Percentiles rank a stretch among this genome's conserved stretches.
Conservation (phyloP, 2,329 filamentous ascomycete genomes). For the Colletotrichum echinochloae region DNA sequence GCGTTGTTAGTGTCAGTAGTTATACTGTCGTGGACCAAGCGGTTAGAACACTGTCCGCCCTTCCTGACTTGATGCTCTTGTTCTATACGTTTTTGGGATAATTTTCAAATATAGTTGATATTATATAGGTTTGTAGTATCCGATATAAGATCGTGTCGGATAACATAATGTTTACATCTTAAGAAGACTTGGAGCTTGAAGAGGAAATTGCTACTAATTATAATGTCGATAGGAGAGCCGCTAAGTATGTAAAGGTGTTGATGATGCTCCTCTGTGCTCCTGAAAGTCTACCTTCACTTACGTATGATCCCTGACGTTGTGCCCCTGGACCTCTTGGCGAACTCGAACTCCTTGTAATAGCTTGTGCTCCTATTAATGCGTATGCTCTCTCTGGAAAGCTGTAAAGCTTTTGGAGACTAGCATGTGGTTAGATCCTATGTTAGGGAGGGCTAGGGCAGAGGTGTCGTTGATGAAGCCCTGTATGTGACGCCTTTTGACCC, state of each 20-base stretch:
- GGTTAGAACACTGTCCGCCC: not conserved
- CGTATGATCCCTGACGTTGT: not conserved
- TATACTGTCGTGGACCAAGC: not conserved
- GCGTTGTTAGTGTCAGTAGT: not conserved
- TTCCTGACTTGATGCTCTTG: not conserved
- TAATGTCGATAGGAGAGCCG: not conserved
- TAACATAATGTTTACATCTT: not conserved
- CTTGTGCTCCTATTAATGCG: not conserved
- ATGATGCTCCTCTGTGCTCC: not conserved
- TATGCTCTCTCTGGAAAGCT: not conserved
- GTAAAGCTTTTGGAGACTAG: not conserved
- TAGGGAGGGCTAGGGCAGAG: not conserved
- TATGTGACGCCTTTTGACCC: not conserved
- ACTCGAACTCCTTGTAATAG: not conserved
- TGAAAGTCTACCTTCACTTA: not conserved
- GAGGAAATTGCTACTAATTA: conserved; percentile 2
- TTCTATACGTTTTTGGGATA: not conserved
- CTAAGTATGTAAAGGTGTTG: not conserved
- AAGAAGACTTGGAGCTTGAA: not conserved
- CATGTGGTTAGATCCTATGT: conserved; percentile 5
- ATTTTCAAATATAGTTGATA: not conserved
- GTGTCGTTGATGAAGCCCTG: not conserved
- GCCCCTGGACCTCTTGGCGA: not conserved
- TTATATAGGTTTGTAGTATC: not conserved
- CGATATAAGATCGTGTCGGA: not conserved